Percentiles rank a stretch among this genome's conserved stretches.
phyloP scores from a whole-genome alignment of 1,284 basidiomycete genomes.

The Pseudozyma tsukubaensis region DNA sequence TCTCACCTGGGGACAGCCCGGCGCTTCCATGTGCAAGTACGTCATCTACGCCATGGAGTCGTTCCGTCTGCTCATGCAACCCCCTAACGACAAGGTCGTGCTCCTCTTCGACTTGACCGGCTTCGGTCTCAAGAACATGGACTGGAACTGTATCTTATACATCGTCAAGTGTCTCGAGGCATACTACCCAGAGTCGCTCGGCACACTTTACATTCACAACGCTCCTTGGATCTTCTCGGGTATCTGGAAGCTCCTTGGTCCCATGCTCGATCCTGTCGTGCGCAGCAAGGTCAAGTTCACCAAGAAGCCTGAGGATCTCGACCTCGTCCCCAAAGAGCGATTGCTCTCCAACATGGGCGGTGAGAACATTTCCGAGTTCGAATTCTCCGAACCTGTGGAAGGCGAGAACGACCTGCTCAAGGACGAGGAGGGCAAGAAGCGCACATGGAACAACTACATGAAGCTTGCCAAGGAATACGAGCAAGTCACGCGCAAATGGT shows the following conservation, averaged over 20 bases:
- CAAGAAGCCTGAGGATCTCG: slow-evolving; percentile 61
- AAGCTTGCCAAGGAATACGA: slow-evolving; percentile 63
- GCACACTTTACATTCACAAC: slow-evolving; percentile 67
- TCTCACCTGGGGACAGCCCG: slow-evolving; percentile 62
- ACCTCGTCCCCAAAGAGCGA: slow-evolving; percentile 58
- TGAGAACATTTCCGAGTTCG: slow-evolving; percentile 43
- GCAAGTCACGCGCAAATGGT: slow-evolving; percentile 66
- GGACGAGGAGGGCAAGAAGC: slow-evolving; percentile 62
- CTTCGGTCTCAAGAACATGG: slow-evolving; percentile 69
- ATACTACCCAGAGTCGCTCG: slow-evolving; percentile 68
- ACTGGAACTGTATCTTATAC: slow-evolving; percentile 68
- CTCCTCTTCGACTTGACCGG: slow-evolving; percentile 68
- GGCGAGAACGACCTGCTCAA: slow-evolving; percentile 67
- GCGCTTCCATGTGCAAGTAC: slow-evolving; percentile 66
- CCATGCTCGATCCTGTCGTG: slow-evolving; percentile 67
- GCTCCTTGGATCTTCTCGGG: slow-evolving; percentile 69
- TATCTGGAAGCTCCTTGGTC: slow-evolving; percentile 68
- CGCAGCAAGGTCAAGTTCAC: slow-evolving; percentile 68
- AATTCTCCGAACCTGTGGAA: slow-evolving; percentile 51
- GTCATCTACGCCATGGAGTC: slow-evolving; percentile 67
- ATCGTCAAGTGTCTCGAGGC: slow-evolving; percentile 68
- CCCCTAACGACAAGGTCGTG: slow-evolving; percentile 65
- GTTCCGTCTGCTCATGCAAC: slow-evolving; percentile 60
- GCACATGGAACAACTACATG: slow-evolving; percentile 60
- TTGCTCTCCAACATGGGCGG: slow-evolving; percentile 54